Evolutionary conservation across 1,284 basidiomycete species (phyloP).

Genomic region (Apiotrichum siamense): DNA sequence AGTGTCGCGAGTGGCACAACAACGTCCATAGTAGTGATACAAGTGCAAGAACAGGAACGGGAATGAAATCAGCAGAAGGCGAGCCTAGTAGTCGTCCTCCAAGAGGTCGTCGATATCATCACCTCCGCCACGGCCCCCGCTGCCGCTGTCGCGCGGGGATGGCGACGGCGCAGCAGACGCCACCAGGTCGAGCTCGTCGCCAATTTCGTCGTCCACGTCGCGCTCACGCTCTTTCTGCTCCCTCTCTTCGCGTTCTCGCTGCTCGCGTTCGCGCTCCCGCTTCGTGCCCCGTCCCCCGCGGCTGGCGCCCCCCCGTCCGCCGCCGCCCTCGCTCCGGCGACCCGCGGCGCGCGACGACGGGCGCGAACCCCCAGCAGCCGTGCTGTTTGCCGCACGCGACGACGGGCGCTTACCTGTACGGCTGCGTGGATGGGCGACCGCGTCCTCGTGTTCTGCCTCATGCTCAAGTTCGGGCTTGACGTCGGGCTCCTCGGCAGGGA

Average conservation of each 20-base stretch:
- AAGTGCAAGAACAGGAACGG: background rate
- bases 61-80: too few relatives aligned
- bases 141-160: too few relatives aligned
- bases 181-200: background rate
- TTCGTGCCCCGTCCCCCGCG: too few relatives aligned
- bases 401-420: too few relatives aligned
- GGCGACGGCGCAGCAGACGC: background rate
- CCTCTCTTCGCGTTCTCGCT: background rate
- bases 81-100: slow-evolving; percentile 9
- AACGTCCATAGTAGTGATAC: background rate
- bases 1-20: background rate
- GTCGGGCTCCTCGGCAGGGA: background rate
- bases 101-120: background rate
- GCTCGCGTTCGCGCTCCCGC: background rate
- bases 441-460: background rate
- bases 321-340: background rate
- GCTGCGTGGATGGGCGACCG: too few relatives aligned
- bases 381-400: too few relatives aligned
- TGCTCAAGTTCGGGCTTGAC: background rate
- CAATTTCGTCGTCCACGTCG: slow-evolving; percentile 4
- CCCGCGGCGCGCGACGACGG: too few relatives aligned
- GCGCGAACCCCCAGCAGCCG: too few relatives aligned
- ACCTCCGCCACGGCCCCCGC: too few relatives aligned
- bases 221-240: background rate
- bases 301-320: too few relatives aligned